These are phyloP conservation scores for Pichia sporocuriosa DNA, from an alignment of 805 yeast genomes.

Conservation along the genomic window DNA sequence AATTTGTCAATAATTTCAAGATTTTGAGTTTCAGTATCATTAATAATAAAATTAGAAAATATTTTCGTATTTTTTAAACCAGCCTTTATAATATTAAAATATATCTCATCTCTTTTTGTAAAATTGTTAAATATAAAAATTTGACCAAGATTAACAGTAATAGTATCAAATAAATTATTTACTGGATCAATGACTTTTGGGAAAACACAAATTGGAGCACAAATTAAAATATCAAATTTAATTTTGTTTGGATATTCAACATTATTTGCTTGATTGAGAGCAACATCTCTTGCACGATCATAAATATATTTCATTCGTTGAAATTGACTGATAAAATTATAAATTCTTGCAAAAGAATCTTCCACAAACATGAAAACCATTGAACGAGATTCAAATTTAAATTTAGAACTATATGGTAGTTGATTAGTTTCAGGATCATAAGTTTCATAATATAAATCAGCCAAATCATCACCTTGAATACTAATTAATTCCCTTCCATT, in stretches of 20 bases:
- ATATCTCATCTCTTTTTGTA: conserved; percentile 14
- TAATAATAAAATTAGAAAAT: conserved; percentile 50
- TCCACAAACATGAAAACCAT: conserved; percentile 74
- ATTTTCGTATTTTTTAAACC: conserved; percentile 70
- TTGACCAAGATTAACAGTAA: conserved; percentile 79
- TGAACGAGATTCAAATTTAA: conserved; percentile 69
- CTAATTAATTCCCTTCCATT: conserved; percentile 50
- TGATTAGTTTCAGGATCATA: conserved; percentile 50
- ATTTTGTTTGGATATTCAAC: conserved; percentile 52
- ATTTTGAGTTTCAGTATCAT: conserved; percentile 38
- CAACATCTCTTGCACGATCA: conserved; percentile 83
- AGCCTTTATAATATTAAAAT: conserved; percentile 51
- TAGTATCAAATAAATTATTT: conserved; percentile 43
- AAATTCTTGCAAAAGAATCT: conserved; percentile 62
- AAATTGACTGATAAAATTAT: conserved; percentile 64
- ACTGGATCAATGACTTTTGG: conserved; percentile 49
- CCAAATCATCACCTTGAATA: conserved; percentile 73
- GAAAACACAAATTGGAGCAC: conserved; percentile 79
- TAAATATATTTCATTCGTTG: conserved; percentile 82
- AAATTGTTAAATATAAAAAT: conserved; percentile 63
- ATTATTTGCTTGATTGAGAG: conserved; percentile 68
- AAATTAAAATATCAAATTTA: conserved; percentile 62
- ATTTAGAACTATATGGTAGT: conserved; percentile 45
- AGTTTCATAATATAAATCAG: conserved; percentile 80
- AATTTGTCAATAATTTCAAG: conserved; percentile 61